A percentile compares a stretch with the other conserved stretches of the same genome.
Conservation (phyloP, 805 yeast species). For the Saccharomycopsis synnaedendra region DNA sequence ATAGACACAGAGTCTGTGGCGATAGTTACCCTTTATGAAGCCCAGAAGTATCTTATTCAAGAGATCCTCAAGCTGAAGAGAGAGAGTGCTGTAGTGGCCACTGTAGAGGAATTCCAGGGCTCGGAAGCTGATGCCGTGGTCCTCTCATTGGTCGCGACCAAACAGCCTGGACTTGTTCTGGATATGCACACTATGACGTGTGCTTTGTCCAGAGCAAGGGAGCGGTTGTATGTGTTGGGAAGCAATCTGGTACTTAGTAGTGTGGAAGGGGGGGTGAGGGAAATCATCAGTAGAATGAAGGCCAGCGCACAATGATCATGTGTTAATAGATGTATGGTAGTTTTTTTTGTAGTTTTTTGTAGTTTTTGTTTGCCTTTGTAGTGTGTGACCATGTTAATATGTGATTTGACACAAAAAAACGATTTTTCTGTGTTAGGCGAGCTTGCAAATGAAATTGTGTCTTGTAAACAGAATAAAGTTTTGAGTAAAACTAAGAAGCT, state of each 20-base stretch:
- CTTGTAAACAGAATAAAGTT: too few relatives aligned
- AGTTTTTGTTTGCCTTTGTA: too few relatives aligned
- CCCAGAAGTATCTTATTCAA: conserved; percentile 31
- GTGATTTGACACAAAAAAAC: too few relatives aligned
- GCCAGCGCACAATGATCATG: too few relatives aligned
- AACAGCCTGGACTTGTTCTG: conserved; percentile 18
- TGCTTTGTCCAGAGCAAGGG: conserved; percentile 23
- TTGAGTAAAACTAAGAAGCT: too few relatives aligned
- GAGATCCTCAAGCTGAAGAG: conserved; percentile 28
- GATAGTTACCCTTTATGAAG: conserved; percentile 28
- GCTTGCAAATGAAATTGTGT: too few relatives aligned
- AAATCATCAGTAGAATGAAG: too few relatives aligned
- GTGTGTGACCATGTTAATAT: too few relatives aligned
- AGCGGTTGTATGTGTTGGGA: conserved; percentile 26
- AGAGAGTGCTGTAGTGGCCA: conserved; percentile 29
- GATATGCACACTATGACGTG: conserved; percentile 19
- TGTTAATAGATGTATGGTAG: too few relatives aligned
- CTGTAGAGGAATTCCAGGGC: conserved; percentile 27
- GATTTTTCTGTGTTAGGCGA: too few relatives aligned
- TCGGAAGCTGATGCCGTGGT: conserved; percentile 23
- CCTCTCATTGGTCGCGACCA: conserved; percentile 9
- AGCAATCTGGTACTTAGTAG: not conserved
- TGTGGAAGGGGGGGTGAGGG: too few relatives aligned
- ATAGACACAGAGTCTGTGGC: conserved; percentile 20
- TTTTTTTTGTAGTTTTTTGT: too few relatives aligned